phyloP scores from a whole-genome alignment of 305 asterid species.

The Fraxinus nigra region DNA sequence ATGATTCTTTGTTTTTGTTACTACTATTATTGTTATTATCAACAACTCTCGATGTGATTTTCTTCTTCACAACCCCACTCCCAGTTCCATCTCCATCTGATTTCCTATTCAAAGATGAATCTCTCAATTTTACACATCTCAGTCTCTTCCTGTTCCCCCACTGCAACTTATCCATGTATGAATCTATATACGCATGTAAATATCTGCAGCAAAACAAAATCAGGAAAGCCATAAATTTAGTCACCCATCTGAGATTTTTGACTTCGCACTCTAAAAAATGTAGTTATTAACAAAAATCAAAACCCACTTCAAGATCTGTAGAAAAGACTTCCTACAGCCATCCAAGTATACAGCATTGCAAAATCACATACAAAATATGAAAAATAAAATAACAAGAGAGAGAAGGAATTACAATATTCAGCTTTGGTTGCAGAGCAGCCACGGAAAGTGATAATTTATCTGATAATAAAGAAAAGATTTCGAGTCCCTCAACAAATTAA shows the following conservation, averaged over 20 bases:
- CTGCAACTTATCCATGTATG: conserved; percentile 68
- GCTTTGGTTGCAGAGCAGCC: conserved; percentile 11
- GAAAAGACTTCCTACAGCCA: conserved; percentile 15
- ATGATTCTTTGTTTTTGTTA: conserved; percentile 34
- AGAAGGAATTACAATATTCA: conserved; percentile 12
- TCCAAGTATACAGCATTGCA: neutral
- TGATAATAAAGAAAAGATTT: neutral
- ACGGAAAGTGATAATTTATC: neutral
- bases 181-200: neutral
- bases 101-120: conserved; percentile 57
- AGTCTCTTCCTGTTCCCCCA: conserved; percentile 78
- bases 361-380: conserved; percentile 14
- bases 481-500: neutral
- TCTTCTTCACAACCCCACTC: conserved; percentile 63
- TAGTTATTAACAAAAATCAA: conserved; percentile 28
- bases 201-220: conserved; percentile 27
- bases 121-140: conserved; percentile 65
- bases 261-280: neutral
- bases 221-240: neutral
- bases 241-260: conserved; percentile 33
- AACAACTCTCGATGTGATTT: conserved; percentile 64
- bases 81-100: conserved; percentile 44
- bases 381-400: neutral
- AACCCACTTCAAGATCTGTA: conserved; percentile 48
- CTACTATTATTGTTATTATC: conserved; percentile 32